Base-by-base conservation (phyloP, 1,284 basidiomycete species). In the Naganishia liquefaciens region DNA sequence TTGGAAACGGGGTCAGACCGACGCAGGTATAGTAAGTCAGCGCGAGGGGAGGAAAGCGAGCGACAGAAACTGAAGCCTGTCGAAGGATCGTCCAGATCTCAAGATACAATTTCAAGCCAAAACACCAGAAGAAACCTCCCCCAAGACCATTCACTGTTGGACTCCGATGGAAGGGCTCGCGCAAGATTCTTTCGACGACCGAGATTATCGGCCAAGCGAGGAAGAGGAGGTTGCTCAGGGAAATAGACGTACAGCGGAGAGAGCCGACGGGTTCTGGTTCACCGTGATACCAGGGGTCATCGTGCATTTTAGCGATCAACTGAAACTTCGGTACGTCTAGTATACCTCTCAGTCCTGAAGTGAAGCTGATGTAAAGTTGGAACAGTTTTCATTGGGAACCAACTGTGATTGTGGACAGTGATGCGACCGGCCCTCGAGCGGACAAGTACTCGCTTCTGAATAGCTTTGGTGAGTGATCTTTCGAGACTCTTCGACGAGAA, bases 381-480 rank as follows among this genome's bases (percentile, higher is more conserved):
- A 15, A 21, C 40, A 65, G 64, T 6, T 65, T 65, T 21, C 19
- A 28, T 6, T 65, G 64, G 64, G 15, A 52, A 11, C 53, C 55
- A 9, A 30, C 47, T 15, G 21, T 60, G 13, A 33, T 65, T 4
- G 40, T 50, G 23, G 64, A 65, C 30, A 27, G 13, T 25, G 40
- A 65, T 47, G 39, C 33, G 15, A 65, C 64, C 13, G 55, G 55
- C n/a, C 55, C 25, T 10, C 42, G 44, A 44, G 62, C 54, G 46
- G 39, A 37, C 19, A 42, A 44, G 5, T 47, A 37, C 27, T 28
- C 54, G 17, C 27, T 50, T 27, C 33, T 67, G 37, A 53, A 52
- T 28, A 15, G n/a, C 39, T 67, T 46, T 33, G 46, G 66, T 67
- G 44, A 44, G 63, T 39, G 39, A 37, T 37, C 33, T 9, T 37